These are phyloP conservation scores for Floccularia luteovirens DNA, from an alignment of 768 basidiomycete species.

Conservation along the genomic window DNA sequence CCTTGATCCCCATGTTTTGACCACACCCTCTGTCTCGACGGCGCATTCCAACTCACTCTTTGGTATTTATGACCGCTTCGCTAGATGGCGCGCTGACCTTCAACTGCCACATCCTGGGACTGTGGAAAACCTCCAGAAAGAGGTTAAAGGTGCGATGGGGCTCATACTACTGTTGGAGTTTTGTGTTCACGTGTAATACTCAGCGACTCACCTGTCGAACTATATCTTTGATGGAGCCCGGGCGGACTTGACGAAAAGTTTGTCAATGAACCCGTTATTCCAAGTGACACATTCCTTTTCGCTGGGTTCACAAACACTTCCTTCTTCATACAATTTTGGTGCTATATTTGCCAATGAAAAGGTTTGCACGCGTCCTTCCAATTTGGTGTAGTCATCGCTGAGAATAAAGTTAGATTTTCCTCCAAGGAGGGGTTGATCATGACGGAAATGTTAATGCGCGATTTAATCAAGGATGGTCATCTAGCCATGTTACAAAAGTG, in stretches of 20 bases:
- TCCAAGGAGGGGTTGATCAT: constrained; percentile 93
- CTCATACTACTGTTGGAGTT: constrained; percentile 1
- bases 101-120: constrained; percentile 89
- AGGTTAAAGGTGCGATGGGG: constrained; percentile 69
- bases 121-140: constrained; percentile 87
- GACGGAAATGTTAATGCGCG: constrained; percentile 87
- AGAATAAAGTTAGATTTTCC: constrained; percentile 51
- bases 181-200: constrained; percentile 4
- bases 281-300: constrained; percentile 97
- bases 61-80: constrained; percentile 64
- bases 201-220: constrained; percentile 89
- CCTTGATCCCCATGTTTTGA: constrained; percentile 26
- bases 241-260: constrained; percentile 90
- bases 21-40: constrained; percentile 21
- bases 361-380: constrained; percentile 30
- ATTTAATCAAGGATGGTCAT: constrained; percentile 84
- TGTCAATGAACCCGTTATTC: constrained; percentile 93
- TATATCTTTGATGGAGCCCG: constrained; percentile 96
- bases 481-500: constrained; percentile 70
- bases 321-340: constrained; percentile 91
- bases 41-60: constrained; percentile 42
- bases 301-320: constrained; percentile 76
- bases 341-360: constrained; percentile 84
- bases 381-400: constrained; percentile 13
- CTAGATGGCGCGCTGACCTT: constrained; percentile 74